Conservation (phyloP, 768 basidiomycete species). For the Cubamyces lactineus region DNA sequence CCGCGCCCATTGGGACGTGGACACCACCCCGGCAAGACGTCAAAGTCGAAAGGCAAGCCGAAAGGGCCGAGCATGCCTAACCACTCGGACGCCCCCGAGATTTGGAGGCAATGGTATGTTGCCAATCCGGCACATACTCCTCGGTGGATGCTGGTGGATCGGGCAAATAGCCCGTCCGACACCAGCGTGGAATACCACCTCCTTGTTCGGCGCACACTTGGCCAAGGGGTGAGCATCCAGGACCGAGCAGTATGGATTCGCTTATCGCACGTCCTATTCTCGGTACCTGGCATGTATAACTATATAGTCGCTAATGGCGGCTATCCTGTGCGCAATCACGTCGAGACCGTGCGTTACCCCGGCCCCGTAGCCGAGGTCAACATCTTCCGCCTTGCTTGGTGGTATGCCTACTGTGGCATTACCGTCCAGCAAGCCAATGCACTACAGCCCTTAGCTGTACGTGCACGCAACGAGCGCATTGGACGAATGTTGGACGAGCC, state of each 20-base stretch:
- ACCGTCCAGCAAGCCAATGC: not conserved
- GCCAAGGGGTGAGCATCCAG: not conserved
- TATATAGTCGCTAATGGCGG: not conserved
- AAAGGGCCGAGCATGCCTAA: not conserved
- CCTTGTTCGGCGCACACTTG: not conserved
- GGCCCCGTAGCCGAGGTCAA: not conserved
- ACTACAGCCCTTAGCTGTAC: not conserved
- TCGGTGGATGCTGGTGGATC: not conserved
- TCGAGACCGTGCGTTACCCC: not conserved
- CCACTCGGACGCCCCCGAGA: not conserved
- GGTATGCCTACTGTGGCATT: not conserved
- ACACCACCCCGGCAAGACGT: not conserved
- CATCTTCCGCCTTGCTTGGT: not conserved
- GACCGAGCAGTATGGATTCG: not conserved
- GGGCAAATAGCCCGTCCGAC: not conserved
- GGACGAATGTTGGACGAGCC: not conserved
- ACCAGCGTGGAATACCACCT: not conserved
- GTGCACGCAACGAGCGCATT: not conserved
- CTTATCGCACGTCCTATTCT: not conserved
- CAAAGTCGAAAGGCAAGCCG: no score
- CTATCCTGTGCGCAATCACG: not conserved
- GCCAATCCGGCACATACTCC: not conserved
- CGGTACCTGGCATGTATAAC: not conserved
- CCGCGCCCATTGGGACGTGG: not conserved
- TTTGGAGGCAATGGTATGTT: not conserved